Evolutionary conservation across 768 basidiomycete genomes (phyloP).

Genomic region (Hygrophoropsis aurantiaca): DNA sequence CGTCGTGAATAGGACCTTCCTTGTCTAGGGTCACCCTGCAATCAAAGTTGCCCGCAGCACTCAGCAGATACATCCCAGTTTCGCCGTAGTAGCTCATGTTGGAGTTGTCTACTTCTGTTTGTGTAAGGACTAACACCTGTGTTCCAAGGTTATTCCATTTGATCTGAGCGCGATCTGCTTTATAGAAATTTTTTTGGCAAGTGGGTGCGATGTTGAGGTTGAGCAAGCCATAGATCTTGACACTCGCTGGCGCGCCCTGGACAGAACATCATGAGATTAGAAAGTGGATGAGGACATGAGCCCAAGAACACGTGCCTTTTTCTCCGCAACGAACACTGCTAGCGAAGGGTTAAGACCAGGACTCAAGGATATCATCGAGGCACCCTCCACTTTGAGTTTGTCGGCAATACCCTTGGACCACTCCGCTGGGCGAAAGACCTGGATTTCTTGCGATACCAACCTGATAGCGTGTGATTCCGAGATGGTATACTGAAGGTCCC

Average conservation of each 20-base stretch:
- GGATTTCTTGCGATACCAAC: conserved; percentile 77
- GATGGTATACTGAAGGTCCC: conserved; percentile 90
- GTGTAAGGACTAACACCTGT: conserved; percentile 86
- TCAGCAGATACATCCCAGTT: conserved; percentile 91
- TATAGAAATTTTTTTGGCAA: conserved; percentile 91
- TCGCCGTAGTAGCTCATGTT: conserved; percentile 99
- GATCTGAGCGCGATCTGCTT: conserved; percentile 88
- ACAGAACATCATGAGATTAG: not conserved
- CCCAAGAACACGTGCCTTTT: conserved; percentile 58
- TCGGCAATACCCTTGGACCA: conserved; percentile 80
- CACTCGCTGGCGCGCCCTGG: conserved; percentile 83
- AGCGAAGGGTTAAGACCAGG: conserved; percentile 84
- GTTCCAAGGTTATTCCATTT: conserved; percentile 98
- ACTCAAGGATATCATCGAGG: conserved; percentile 73
- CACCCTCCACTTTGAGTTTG: conserved; percentile 81
- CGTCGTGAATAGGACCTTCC: conserved; percentile 97
- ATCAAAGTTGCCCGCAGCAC: conserved; percentile 91
- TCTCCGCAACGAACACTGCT: conserved; percentile 93
- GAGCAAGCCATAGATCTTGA: conserved; percentile 80
- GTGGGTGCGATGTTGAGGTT: conserved; percentile 64
- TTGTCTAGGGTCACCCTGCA: conserved; percentile 88
- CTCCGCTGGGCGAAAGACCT: conserved; percentile 78
- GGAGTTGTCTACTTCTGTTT: conserved; percentile 95
- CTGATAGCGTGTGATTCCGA: conserved; percentile 86
- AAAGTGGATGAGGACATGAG: not conserved